Conservation (phyloP, 2,329 filamentous ascomycete species). For the Monosporascus ibericus region DNA sequence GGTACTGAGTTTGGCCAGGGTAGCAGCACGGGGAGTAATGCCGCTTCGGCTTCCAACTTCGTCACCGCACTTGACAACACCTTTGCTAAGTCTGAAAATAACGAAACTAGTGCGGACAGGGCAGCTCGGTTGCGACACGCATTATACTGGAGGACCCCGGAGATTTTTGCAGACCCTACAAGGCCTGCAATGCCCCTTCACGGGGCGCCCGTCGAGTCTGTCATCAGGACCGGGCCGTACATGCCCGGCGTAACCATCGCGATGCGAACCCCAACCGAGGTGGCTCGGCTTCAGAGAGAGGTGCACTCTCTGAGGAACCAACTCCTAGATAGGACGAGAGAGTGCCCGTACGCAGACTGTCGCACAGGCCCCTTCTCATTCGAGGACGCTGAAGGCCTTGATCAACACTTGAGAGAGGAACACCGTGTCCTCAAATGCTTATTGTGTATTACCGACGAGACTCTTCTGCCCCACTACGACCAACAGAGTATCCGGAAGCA, state of each 20-base stretch:
- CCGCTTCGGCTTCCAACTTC: too few relatives aligned
- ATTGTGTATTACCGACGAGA: slow-evolving; percentile 18
- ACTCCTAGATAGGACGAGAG: slow-evolving; percentile 26
- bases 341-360: slow-evolving; percentile 35
- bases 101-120: slow-evolving; percentile 1
- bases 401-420: slow-evolving; percentile 27
- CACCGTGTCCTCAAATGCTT: slow-evolving; percentile 26
- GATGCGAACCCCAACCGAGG: slow-evolving; percentile 35
- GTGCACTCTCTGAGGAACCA: slow-evolving; percentile 28
- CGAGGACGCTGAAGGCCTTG: slow-evolving; percentile 23
- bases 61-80: too few relatives aligned
- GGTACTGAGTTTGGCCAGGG: too few relatives aligned
- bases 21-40: too few relatives aligned
- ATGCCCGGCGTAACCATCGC: slow-evolving; percentile 31
- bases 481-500: slow-evolving; percentile 12
- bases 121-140: slow-evolving; percentile 18
- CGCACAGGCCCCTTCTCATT: slow-evolving; percentile 23
- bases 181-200: slow-evolving; percentile 30
- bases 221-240: slow-evolving; percentile 28
- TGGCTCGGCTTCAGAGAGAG: slow-evolving; percentile 29
- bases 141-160: slow-evolving; percentile 21
- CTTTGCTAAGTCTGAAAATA: slow-evolving; percentile 6
- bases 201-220: slow-evolving; percentile 27
- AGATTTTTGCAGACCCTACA: slow-evolving; percentile 24
- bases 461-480: slow-evolving; percentile 27